These are phyloP conservation scores for Claviceps arundinis DNA, from an alignment of 2,329 filamentous ascomycete genomes.

Conservation along the genomic window DNA sequence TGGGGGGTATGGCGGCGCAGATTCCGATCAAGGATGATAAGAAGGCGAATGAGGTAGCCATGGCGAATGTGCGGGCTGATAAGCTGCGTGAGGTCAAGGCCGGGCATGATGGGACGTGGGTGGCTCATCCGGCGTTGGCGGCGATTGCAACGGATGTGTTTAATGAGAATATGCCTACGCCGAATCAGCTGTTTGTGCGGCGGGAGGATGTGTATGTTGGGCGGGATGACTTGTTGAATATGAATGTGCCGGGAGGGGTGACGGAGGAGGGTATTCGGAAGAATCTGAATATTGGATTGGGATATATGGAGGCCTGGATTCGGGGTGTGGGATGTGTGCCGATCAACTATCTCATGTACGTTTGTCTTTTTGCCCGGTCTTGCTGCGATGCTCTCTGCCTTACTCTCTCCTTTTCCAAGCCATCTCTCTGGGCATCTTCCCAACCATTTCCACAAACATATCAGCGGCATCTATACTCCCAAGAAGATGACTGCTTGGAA, in stretches of 20 bases:
- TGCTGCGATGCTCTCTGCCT: no score
- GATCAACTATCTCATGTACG: conserved; percentile 86
- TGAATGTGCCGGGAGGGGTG: conserved; percentile 87
- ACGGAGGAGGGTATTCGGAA: conserved; percentile 93
- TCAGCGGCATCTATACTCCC: no score
- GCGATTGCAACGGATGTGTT: conserved; percentile 82
- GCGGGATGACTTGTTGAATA: conserved; percentile 87
- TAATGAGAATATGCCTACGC: conserved; percentile 97
- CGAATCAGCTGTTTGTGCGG: conserved; percentile 87
- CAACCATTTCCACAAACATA: no score
- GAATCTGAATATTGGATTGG: conserved; percentile 92
- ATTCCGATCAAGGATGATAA: conserved; percentile 96
- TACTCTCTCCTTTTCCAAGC: no score
- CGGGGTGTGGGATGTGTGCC: conserved; percentile 90
- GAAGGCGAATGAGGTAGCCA: conserved; percentile 81
- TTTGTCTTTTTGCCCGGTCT: no score
- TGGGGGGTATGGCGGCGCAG: conserved; percentile 97
- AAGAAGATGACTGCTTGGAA: no score
- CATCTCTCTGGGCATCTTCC: no score
- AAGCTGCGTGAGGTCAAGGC: conserved; percentile 93
- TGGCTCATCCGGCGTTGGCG: conserved; percentile 88
- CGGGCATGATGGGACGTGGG: conserved; percentile 94
- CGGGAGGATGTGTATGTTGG: conserved; percentile 80
- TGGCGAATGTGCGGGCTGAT: conserved; percentile 85
- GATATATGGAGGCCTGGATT: conserved; percentile 98